Conservation (phyloP, 2,329 filamentous ascomycete genomes). For the Aspergillus sp. region DNA sequence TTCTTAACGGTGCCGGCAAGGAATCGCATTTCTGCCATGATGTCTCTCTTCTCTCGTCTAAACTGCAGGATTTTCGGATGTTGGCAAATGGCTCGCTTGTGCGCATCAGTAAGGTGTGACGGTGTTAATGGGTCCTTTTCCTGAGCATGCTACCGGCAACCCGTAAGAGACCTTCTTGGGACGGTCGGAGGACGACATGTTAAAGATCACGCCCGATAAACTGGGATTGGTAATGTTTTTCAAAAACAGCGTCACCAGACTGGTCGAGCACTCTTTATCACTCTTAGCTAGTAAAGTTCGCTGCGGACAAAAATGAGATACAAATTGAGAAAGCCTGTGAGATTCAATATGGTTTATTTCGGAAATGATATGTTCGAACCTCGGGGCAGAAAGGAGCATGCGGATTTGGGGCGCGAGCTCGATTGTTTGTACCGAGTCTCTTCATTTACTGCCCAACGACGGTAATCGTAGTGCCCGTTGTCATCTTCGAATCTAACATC, state of each 20-base stretch:
- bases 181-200: slow-evolving; percentile 25
- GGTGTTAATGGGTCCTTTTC: slow-evolving; percentile 21
- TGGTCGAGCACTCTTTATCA: slow-evolving; percentile 26
- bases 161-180: slow-evolving; percentile 24
- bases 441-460: slow-evolving; percentile 28
- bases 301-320: no score
- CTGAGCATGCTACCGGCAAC: no score
- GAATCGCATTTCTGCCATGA: slow-evolving; percentile 23
- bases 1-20: slow-evolving; percentile 24
- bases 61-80: slow-evolving; percentile 22
- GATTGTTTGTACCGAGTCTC: no score
- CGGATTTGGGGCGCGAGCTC: no score
- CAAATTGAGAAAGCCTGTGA: no score
- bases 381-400: no score
- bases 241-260: slow-evolving; percentile 24
- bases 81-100: slow-evolving; percentile 20
- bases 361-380: no score
- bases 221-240: slow-evolving; percentile 29
- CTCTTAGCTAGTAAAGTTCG: slow-evolving; percentile 29
- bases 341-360: no score
- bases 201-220: slow-evolving; percentile 28
- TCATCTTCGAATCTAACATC: slow-evolving; percentile 27
- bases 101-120: slow-evolving; percentile 22
- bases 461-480: slow-evolving; percentile 30
- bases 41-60: slow-evolving; percentile 24